Conservation (phyloP, 768 basidiomycete genomes). For the Tylopilus subfusipes region DNA sequence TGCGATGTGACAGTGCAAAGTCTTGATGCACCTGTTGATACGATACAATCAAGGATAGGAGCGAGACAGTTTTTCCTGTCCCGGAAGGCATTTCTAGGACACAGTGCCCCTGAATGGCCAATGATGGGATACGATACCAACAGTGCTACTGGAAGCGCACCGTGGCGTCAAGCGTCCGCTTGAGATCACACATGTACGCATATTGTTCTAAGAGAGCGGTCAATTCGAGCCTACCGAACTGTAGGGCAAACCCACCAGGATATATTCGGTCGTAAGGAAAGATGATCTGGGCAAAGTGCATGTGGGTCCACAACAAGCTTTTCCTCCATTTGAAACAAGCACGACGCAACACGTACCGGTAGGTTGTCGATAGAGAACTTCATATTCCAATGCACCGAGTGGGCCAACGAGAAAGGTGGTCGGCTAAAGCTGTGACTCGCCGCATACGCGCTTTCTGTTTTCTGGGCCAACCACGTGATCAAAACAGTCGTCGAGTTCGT, state of each 20-base stretch:
- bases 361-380: conserved; percentile 81
- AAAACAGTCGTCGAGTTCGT: neutral
- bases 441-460: neutral
- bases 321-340: neutral
- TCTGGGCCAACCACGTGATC: conserved; percentile 14
- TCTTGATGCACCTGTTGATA: conserved; percentile 78
- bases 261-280: conserved; percentile 96
- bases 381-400: conserved; percentile 40
- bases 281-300: conserved; percentile 52
- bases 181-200: conserved; percentile 99
- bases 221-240: neutral
- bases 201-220: conserved; percentile 74
- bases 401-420: neutral
- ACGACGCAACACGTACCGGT: conserved; percentile 47
- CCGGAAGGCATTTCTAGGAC: conserved; percentile 99
- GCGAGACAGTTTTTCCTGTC: conserved; percentile 96
- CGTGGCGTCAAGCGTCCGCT: conserved; percentile 91
- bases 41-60: conserved; percentile 92
- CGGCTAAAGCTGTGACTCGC: neutral
- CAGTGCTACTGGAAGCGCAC: conserved; percentile 40
- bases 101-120: conserved; percentile 78
- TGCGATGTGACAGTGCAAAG: neutral
- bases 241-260: conserved; percentile 57
- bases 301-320: neutral
- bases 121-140: neutral